These are phyloP conservation scores for Bertia moriformis DNA, from an alignment of 2,329 filamentous ascomycete species.

Conservation along the genomic window DNA sequence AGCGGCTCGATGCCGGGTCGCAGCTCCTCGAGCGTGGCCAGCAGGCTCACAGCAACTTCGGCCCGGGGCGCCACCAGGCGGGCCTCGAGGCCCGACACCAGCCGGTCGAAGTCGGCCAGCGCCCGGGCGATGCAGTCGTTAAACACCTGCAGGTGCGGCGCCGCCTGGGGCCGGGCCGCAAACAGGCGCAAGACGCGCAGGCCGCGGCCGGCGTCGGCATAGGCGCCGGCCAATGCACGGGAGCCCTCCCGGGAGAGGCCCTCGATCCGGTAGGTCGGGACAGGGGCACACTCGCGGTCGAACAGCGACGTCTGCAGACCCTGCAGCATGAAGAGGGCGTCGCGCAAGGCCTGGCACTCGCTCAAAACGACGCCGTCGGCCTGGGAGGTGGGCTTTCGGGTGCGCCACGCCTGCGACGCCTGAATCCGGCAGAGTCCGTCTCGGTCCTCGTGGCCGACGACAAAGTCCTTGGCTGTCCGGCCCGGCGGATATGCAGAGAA, in stretches of 20 bases:
- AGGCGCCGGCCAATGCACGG: conserved; percentile 27
- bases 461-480: conserved; percentile 14
- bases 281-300: conserved; percentile 20
- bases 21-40: conserved; percentile 45
- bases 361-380: conserved; percentile 34
- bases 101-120: conserved; percentile 40
- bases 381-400: conserved; percentile 14
- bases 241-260: conserved; percentile 34
- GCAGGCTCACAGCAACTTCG: conserved; percentile 50
- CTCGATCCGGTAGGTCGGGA: conserved; percentile 26
- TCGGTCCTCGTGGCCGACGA: conserved; percentile 18
- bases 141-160: conserved; percentile 57
- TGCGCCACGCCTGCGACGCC: conserved; percentile 31
- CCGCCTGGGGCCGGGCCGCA: conserved; percentile 23
- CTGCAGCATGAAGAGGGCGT: conserved; percentile 72
- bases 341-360: conserved; percentile 61
- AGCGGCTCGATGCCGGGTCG: conserved; percentile 36
- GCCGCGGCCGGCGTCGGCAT: conserved; percentile 29
- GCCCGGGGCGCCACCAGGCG: conserved; percentile 36
- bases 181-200: conserved; percentile 30
- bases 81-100: conserved; percentile 43
- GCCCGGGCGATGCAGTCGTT: conserved; percentile 44
- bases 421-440: conserved; percentile 19
- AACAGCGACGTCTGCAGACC: conserved; percentile 68
- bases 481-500: too few species aligned